phyloP scores from a whole-genome alignment of 495 filamentous ascomycete genomes.

The Chaetomidium leptoderma region DNA sequence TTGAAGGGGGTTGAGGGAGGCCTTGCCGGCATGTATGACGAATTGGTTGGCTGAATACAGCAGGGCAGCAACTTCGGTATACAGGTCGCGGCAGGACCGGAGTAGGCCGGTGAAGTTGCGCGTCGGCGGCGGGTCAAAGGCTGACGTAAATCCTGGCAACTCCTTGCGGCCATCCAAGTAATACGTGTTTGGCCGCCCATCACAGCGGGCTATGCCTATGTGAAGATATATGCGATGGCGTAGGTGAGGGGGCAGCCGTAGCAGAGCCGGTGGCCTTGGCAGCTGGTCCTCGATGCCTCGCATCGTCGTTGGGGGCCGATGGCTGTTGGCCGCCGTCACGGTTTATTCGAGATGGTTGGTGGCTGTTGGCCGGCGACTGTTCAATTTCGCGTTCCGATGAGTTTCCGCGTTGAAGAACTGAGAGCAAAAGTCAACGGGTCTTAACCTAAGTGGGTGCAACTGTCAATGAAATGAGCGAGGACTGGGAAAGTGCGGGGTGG shows the following conservation, averaged over 20 bases:
- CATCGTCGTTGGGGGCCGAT: background rate
- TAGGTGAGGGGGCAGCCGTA: background rate
- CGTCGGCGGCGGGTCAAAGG: constrained; percentile 1
- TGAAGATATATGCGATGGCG: constrained; percentile 9
- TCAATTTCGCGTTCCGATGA: no score
- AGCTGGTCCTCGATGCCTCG: background rate
- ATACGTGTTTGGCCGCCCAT: constrained; percentile 9
- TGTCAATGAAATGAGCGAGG: no score
- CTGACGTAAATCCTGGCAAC: background rate
- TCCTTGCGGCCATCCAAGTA: constrained; percentile 13
- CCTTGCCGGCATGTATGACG: background rate
- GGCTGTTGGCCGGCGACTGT: no score
- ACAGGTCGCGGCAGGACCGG: background rate
- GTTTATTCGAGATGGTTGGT: no score
- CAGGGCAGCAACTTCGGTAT: background rate
- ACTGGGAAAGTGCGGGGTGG: no score
- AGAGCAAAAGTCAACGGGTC: no score
- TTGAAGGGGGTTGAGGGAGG: background rate
- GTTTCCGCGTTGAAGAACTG: no score
- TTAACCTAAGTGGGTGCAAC: no score
- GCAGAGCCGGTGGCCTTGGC: background rate
- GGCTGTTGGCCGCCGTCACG: no score
- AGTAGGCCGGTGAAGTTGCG: constrained; percentile 4
- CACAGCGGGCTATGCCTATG: background rate
- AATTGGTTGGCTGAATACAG: background rate